Evolutionary conservation across 2,329 filamentous ascomycete species (phyloP).

Genomic region (Allantophomopsis lycopodina): DNA sequence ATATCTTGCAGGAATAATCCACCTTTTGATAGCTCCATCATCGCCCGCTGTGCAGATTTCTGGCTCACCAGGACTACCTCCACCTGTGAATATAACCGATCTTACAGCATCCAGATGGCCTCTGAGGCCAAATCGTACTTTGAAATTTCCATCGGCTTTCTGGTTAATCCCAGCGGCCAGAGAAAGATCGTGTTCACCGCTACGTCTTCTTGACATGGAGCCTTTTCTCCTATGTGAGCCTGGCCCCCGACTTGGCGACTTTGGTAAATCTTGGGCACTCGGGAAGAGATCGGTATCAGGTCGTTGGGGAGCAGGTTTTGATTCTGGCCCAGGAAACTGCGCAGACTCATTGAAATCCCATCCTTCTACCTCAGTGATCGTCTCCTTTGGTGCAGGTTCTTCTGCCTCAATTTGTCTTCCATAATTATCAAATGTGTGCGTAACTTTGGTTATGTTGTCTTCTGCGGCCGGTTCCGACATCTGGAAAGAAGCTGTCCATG

Average conservation of each 20-base stretch:
- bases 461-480: conserved; percentile 22
- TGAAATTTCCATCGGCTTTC: conserved; percentile 69
- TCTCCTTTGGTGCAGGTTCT: conserved; percentile 31
- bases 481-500: conserved; percentile 19
- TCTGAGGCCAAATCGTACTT: conserved; percentile 79
- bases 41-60: conserved; percentile 95
- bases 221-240: conserved; percentile 68
- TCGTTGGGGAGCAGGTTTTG: conserved; percentile 41
- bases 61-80: conserved; percentile 86
- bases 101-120: conserved; percentile 91
- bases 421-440: conserved; percentile 42
- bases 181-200: conserved; percentile 50
- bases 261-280: conserved; percentile 62
- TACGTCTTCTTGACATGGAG: conserved; percentile 60
- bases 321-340: conserved; percentile 39
- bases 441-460: conserved; percentile 41
- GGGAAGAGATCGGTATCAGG: conserved; percentile 86
- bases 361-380: conserved; percentile 47
- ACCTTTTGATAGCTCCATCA: conserved; percentile 90
- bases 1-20: conserved; percentile 80
- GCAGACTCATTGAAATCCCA: conserved; percentile 87
- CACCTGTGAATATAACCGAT: conserved; percentile 91
- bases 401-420: conserved; percentile 30
- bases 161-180: conserved; percentile 31
- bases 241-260: conserved; percentile 61